Evolutionary conservation across 2,329 filamentous ascomycete species (phyloP).

Genomic region (Cladosporium halotolerans): DNA sequence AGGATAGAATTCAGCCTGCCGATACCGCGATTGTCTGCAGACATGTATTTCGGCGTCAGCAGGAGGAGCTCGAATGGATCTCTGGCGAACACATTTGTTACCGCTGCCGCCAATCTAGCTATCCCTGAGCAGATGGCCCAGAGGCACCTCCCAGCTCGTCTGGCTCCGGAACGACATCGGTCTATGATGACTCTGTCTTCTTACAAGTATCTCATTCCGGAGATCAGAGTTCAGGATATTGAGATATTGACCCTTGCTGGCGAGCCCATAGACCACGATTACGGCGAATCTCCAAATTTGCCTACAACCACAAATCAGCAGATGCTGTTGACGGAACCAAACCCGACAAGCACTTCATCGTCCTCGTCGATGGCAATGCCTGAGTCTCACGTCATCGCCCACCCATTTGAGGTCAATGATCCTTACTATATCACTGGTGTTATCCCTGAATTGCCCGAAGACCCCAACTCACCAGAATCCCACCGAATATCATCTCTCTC

Average conservation of each 20-base stretch:
- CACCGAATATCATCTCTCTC: too few species aligned
- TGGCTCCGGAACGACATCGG: background rate
- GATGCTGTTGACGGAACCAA: background rate
- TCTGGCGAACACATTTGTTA: conserved; percentile 1
- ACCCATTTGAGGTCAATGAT: background rate
- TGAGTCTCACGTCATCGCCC: background rate
- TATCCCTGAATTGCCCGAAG: background rate
- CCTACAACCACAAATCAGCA: background rate
- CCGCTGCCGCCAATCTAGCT: background rate
- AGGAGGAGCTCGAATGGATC: conserved; percentile 2
- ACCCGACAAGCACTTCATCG: background rate
- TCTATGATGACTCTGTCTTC: background rate
- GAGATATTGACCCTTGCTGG: conserved; percentile 1
- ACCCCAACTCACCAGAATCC: background rate
- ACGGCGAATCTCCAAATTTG: background rate
- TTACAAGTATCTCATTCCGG: background rate
- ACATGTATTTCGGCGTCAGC: conserved; percentile 1
- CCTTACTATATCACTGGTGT: background rate
- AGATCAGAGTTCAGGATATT: conserved; percentile 2
- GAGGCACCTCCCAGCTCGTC: background rate
- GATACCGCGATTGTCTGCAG: background rate
- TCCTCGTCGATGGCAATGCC: background rate
- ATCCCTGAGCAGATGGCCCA: background rate
- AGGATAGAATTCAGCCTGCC: conserved; percentile 1
- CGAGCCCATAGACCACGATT: background rate